Evolutionary conservation across 1,284 basidiomycete species (phyloP).

Genomic region (Papiliotrema nemorosa): DNA sequence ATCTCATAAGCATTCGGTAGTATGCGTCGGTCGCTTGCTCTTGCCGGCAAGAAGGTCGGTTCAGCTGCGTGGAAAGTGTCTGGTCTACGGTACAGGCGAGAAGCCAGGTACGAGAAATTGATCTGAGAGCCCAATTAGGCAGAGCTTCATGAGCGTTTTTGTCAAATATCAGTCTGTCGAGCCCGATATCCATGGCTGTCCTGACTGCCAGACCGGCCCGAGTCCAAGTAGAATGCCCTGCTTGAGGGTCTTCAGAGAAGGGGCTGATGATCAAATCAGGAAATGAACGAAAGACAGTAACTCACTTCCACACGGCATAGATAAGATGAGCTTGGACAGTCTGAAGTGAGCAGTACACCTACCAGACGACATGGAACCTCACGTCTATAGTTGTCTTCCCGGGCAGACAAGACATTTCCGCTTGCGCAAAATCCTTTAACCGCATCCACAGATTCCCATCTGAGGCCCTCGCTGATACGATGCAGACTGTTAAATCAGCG

Average conservation of each 20-base stretch:
- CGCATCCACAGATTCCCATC: conserved; percentile 29
- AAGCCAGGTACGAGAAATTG: conserved; percentile 30
- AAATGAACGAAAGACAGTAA: not conserved
- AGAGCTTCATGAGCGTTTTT: conserved; percentile 19
- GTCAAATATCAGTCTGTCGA: conserved; percentile 25
- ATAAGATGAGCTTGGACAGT: conserved; percentile 31
- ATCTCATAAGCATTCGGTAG: no score
- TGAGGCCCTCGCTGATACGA: conserved; percentile 28
- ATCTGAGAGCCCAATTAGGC: conserved; percentile 22
- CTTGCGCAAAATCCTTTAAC: conserved; percentile 28
- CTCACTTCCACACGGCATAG: conserved; percentile 33
- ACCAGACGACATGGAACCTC: no score
- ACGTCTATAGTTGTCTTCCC: conserved; percentile 36
- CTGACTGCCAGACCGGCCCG: conserved; percentile 26
- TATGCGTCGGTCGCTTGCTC: no score
- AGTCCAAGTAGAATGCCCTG: conserved; percentile 32
- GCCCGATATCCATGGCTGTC: conserved; percentile 34
- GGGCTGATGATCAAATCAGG: no score
- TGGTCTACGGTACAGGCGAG: not conserved
- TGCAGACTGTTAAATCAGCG: conserved; percentile 21
- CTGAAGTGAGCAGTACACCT: no score
- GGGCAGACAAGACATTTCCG: conserved; percentile 32
- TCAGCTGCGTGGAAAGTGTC: not conserved
- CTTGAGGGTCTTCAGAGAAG: conserved; percentile 27
- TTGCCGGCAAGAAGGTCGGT: no score